Conservation (phyloP, 2,329 filamentous ascomycete genomes). For the Aspergillus sp. region DNA sequence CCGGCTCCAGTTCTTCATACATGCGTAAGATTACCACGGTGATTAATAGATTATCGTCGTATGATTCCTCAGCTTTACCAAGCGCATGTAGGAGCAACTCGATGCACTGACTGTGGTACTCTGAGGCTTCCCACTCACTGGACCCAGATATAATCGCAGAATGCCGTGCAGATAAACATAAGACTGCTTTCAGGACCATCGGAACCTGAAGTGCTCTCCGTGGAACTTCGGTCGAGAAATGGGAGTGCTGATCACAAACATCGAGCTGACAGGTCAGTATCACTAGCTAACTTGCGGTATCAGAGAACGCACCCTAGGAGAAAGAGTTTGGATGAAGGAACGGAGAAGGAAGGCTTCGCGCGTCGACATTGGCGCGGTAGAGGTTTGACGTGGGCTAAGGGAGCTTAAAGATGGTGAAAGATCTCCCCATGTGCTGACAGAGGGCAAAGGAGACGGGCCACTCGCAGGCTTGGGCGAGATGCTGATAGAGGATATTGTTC, state of each 20-base stretch:
- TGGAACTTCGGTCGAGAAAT: conserved; percentile 50
- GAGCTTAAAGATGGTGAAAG: conserved; percentile 13
- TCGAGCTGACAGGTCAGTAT: conserved; percentile 18
- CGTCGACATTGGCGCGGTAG: conserved; percentile 19
- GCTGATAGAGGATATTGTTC: conserved; percentile 10
- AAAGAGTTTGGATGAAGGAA: conserved; percentile 34
- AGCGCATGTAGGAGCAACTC: conserved; percentile 49
- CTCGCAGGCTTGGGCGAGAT: conserved; percentile 12
- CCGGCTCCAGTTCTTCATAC: conserved; percentile 46
- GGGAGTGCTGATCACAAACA: conserved; percentile 34
- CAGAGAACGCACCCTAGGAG: conserved; percentile 29
- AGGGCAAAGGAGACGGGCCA: conserved; percentile 15
- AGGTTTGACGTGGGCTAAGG: conserved; percentile 10
- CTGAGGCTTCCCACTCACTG: conserved; percentile 44
- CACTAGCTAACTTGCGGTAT: background rate
- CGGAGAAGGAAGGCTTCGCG: conserved; percentile 36
- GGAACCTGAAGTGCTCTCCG: conserved; percentile 48
- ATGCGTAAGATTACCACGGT: conserved; percentile 51
- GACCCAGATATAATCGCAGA: conserved; percentile 40
- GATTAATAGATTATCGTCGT: conserved; percentile 49
- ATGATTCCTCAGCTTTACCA: conserved; percentile 42
- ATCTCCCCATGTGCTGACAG: conserved; percentile 16
- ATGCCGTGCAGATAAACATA: conserved; percentile 49
- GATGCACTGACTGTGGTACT: conserved; percentile 48
- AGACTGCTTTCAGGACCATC: conserved; percentile 49